Base-by-base conservation (phyloP, 768 basidiomycete species). In the Suillus brevipes region DNA sequence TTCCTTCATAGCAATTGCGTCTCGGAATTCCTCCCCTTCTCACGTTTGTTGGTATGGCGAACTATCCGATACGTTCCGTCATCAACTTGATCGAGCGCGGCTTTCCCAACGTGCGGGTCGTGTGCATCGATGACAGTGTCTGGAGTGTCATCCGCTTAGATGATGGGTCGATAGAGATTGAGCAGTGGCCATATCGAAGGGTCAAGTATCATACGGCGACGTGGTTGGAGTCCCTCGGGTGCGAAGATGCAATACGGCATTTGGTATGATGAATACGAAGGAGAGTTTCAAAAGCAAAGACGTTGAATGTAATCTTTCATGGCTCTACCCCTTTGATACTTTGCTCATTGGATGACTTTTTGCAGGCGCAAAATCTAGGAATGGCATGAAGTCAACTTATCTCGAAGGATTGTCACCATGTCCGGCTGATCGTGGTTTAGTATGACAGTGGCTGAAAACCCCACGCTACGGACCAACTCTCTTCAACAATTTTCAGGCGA, bases 161-260 rank as follows among this genome's bases (percentile, higher is more conserved):
- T 23, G 77, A 78, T 37, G 81, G 76, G 2, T 56, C 68, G 45
- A 64, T 80, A 31, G 82, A 84, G 64, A 70, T 86, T 38, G 85
- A 85, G 60, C 82, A 81, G 63, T 90, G 88, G 85, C 82, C 88
- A 6, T 81, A 81, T 64, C 74, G 83, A 65, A 77, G 86, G 43
- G 82, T 79, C 25, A 74, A 78, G 66, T 86, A 85, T 67, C 83
- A 87, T 65, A 79, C 81, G 4, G 75, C 74, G 20, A 87, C 89
- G 69, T 89, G 87, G 87, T 77, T 90, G 28, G 87, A 89, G 72
- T 87, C 86, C 80, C 73, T 84, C 43, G 87, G 84, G 0, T 89
- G 89, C 67, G 84, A 84, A 66, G 85, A 87, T 66, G 87, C 87
- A 36, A 69, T 80, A 16, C 74, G 75, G 73, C 57, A 58, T 18